Base-by-base conservation (phyloP, 108 stramenopile species). In the Nitzschia palea region DNA sequence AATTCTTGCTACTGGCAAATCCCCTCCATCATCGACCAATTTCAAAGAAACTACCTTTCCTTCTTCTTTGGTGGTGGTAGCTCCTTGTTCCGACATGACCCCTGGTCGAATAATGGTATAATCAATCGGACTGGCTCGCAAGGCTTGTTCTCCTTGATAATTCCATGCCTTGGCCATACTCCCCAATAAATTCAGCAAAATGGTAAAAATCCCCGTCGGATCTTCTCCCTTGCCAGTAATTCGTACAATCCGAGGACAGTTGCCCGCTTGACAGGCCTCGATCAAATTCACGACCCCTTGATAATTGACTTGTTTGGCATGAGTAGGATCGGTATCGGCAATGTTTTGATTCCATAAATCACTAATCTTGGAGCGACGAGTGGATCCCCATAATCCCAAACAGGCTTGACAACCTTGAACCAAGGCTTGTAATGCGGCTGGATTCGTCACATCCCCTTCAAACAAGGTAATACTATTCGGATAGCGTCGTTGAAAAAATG, bases 151-250 rank as follows among this genome's bases (percentile, higher is more conserved):
- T 9, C 89, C 89, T 69, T 91, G 80, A 51, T 91, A 91, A 55
- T 91, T 91, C 89, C 89, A 91, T 23, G 71, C 85, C 56, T 91
- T 91, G 61, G 86, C 86, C 74, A 87, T 79, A 44, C 70, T 67
- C 20, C 89, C 89, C 36, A 91, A 50, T 68, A 82, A 67, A 64
- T 91, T 91, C 50, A 91, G 84, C 22, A 88, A 65, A 4, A 91
- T 70, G 14, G 85, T 63, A 60, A 91, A 88, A 36, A 86, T 57
- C 15, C 36, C 29, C 3, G 64, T 73, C 2, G 89, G 89, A 48
- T 74, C 56, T 69, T 91, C 89, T 26, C 86, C 89, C 60, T 88
- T 88, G 5, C 89, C 89, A n/a, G 89, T 91, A 17, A 91, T 77
- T 9, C 89, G 78, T 2, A 91, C 77, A 40, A 91, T 82, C 1